Evolutionary conservation across 2,329 filamentous ascomycete species (phyloP).

Genomic region (Trichoderma sp.): DNA sequence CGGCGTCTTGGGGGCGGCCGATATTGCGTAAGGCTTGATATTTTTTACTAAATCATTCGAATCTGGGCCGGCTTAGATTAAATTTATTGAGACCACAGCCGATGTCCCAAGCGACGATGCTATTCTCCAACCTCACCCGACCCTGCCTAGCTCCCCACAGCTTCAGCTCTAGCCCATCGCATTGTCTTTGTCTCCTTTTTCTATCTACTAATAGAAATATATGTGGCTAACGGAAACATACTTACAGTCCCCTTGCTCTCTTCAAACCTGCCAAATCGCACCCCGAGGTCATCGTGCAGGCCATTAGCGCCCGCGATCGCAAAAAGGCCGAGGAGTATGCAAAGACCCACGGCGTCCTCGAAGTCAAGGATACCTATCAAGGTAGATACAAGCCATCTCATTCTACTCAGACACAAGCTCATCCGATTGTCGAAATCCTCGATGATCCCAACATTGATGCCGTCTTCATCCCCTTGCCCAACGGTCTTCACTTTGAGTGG

Average conservation of each 20-base stretch:
- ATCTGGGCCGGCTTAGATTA: background rate
- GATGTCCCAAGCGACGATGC: background rate
- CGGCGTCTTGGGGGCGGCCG: slow-evolving; percentile 45
- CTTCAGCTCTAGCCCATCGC: background rate
- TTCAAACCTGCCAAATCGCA: slow-evolving; percentile 54
- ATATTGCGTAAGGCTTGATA: slow-evolving; percentile 38
- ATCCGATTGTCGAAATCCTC: slow-evolving; percentile 31
- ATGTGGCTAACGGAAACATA: background rate
- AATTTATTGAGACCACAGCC: background rate
- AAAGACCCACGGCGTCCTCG: slow-evolving; percentile 52
- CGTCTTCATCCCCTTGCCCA: slow-evolving; percentile 53
- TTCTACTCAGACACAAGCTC: background rate
- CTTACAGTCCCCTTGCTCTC: slow-evolving; percentile 41
- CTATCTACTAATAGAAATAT: background rate
- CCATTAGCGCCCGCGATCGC: slow-evolving; percentile 53
- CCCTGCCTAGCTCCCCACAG: background rate
- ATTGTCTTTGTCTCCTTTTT: background rate
- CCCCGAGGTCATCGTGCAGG: slow-evolving; percentile 53
- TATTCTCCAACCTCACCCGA: background rate
- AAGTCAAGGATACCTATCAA: slow-evolving; percentile 52
- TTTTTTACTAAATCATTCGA: background rate
- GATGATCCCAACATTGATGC: slow-evolving; percentile 45
- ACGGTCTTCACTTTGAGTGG: slow-evolving; percentile 47
- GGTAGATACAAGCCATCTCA: slow-evolving; percentile 24
- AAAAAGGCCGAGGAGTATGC: slow-evolving; percentile 51